phyloP scores from a whole-genome alignment of 148 eudicot species.

The Camellia lanceoleosa region DNA sequence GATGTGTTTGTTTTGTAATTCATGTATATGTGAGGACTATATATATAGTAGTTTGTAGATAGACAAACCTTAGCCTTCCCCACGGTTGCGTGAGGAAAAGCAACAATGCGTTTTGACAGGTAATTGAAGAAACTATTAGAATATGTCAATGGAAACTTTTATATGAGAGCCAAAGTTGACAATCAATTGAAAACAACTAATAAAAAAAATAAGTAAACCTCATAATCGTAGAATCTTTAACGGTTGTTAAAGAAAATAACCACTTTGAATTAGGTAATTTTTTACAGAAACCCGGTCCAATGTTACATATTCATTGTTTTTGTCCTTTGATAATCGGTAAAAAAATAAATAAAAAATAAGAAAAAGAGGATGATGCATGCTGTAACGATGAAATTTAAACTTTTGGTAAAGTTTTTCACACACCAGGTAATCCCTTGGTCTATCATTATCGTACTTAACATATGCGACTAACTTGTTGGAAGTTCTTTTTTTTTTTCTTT shows the following conservation, averaged over 20 bases:
- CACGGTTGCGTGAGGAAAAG: conserved; percentile 13
- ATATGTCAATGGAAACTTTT: conserved; percentile 7
- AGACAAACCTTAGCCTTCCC: not conserved
- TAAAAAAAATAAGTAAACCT: not conserved
- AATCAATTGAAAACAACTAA: conserved; percentile 1
- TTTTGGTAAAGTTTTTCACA: too few relatives aligned
- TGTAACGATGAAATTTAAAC: too few relatives aligned
- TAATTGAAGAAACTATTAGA: not conserved
- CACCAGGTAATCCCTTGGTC: too few relatives aligned
- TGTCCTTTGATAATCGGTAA: too few relatives aligned
- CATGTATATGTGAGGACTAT: not conserved
- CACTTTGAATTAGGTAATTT: not conserved
- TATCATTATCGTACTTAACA: too few relatives aligned
- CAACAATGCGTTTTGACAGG: not conserved
- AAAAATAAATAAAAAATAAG: too few relatives aligned
- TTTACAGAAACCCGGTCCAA: not conserved
- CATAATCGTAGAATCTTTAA: not conserved
- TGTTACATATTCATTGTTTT: too few relatives aligned
- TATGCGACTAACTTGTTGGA: too few relatives aligned
- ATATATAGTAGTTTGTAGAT: not conserved
- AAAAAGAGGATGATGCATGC: too few relatives aligned
- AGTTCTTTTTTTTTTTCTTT: too few relatives aligned
- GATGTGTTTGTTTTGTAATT: not conserved
- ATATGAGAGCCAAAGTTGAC: conserved; percentile 26
- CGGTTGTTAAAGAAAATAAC: not conserved